Conservation (phyloP, 1,284 basidiomycete species). For the Lignosus rhinocerotis region DNA sequence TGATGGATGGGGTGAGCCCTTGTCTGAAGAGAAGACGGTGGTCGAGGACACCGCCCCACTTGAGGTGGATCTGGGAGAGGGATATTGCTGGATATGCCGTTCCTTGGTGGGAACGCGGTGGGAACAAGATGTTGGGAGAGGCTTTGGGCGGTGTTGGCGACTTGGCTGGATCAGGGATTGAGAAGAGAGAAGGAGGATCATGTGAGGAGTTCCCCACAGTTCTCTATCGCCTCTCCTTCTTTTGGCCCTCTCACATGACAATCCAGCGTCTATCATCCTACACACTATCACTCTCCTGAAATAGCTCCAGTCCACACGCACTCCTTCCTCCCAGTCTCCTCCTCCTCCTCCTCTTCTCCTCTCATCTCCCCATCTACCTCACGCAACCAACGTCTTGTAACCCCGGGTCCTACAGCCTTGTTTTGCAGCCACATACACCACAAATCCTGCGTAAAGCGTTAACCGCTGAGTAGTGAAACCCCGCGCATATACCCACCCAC, state of each 20-base stretch:
- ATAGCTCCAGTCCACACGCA: constrained; percentile 8
- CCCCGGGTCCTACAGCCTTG: too few relatives aligned
- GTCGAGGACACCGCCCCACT: constrained; percentile 1
- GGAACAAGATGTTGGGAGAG: background rate
- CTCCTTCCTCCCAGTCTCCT: background rate
- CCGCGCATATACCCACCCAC: background rate
- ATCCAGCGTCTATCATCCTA: constrained; percentile 14
- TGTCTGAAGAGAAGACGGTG: background rate
- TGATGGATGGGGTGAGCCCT: background rate
- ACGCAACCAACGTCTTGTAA: background rate
- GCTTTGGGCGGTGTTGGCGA: background rate
- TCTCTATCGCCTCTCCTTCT: constrained; percentile 2
- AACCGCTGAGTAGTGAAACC: background rate
- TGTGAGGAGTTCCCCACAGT: constrained; percentile 10
- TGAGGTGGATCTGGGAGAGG: background rate
- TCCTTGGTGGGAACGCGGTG: constrained; percentile 4
- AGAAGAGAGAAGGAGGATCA: background rate
- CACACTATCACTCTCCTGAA: constrained; percentile 7
- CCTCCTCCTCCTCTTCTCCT: background rate
- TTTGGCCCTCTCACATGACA: constrained; percentile 19
- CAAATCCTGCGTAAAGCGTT: background rate
- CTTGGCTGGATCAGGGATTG: constrained; percentile 6
- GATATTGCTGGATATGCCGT: background rate
- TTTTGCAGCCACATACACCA: background rate
- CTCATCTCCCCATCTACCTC: background rate